Conservation (phyloP, 805 yeast species). For the Dipodascopsis uninucleata region DNA sequence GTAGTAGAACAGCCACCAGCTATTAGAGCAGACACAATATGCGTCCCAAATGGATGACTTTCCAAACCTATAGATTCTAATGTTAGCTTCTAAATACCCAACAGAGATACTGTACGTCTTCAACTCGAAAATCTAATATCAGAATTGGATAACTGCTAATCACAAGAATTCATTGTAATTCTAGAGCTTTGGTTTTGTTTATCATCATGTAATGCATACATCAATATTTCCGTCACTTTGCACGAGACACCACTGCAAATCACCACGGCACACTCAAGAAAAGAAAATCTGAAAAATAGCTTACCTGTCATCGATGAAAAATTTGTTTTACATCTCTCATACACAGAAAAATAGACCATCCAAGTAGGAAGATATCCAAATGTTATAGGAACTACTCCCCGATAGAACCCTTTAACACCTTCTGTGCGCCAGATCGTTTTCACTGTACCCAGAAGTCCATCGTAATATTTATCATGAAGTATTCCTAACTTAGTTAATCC, state of each 20-base stretch:
- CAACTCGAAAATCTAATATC: background rate
- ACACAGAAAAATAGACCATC: conserved; percentile 91
- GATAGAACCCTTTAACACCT: conserved; percentile 76
- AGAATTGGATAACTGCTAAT: conserved; percentile 6
- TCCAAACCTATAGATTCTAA: conserved; percentile 33
- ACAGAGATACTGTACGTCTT: too few relatives aligned
- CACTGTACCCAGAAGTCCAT: conserved; percentile 50
- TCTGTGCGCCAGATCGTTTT: conserved; percentile 67
- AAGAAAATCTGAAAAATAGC: too few relatives aligned
- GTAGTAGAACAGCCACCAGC: conserved; percentile 88
- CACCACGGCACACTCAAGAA: too few relatives aligned
- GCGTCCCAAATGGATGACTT: conserved; percentile 37
- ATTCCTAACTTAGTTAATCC: conserved; percentile 34
- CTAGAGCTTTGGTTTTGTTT: conserved; percentile 2
- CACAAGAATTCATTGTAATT: conserved; percentile 6
- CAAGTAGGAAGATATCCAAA: conserved; percentile 95
- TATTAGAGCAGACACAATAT: conserved; percentile 62
- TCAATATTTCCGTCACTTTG: too few relatives aligned
- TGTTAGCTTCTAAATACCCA: too few relatives aligned
- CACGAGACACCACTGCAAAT: too few relatives aligned
- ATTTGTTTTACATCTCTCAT: conserved; percentile 67
- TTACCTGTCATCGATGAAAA: conserved; percentile 40
- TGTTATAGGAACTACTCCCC: conserved; percentile 89
- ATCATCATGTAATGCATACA: conserved; percentile 2
- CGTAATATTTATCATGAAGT: conserved; percentile 14